Evolutionary conservation across 345 rosid species (phyloP).

Genomic region (Alliaria petiolata): DNA sequence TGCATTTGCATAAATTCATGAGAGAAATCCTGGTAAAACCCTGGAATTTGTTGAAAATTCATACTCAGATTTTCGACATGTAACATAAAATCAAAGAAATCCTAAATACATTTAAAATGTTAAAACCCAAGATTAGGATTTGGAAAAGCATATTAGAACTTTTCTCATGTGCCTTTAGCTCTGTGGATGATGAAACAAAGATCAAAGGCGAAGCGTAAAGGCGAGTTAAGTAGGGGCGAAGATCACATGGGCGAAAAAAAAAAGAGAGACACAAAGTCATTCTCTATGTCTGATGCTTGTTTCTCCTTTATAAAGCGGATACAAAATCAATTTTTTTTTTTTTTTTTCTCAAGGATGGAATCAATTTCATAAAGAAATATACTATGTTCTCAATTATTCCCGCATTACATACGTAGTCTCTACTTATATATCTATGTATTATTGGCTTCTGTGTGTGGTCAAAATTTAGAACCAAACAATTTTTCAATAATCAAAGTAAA

Average conservation of each 20-base stretch:
- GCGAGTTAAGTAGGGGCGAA: conserved; percentile 23
- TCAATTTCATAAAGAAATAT: neutral
- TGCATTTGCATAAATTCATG: neutral
- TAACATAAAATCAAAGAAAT: neutral
- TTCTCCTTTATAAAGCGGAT: neutral
- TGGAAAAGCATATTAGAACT: neutral
- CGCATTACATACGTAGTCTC: neutral
- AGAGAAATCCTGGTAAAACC: neutral
- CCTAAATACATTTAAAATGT: neutral
- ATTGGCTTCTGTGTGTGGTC: neutral
- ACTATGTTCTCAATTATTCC: neutral
- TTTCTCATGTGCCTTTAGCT: neutral
- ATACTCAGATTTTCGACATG: neutral
- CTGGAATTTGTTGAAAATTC: neutral
- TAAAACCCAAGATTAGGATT: neutral
- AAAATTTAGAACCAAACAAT: neutral
- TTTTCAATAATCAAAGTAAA: neutral
- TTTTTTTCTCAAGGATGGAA: no score
- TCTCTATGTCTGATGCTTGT: conserved; percentile 1
- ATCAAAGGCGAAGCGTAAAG: conserved; percentile 27
- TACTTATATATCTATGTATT: neutral
- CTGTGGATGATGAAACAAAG: conserved; percentile 19
- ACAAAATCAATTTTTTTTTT: no score
- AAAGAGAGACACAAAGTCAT: conserved; percentile 13
- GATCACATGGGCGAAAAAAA: conserved; percentile 21